Base-by-base conservation (phyloP, 257 asterid genomes). In the Jacaranda mimosifolia region DNA sequence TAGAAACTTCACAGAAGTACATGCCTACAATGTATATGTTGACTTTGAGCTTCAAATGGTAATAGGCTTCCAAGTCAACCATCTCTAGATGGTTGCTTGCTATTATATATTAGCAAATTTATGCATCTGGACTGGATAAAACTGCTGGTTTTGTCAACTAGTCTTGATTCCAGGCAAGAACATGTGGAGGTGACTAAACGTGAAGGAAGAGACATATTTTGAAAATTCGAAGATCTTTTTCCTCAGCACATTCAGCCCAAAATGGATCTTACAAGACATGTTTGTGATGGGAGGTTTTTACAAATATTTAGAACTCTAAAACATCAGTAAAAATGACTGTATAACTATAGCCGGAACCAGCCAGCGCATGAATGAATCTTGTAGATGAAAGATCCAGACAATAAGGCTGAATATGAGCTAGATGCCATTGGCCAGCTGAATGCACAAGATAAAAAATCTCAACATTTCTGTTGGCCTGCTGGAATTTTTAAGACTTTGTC, bases 41-140 rank as follows among this genome's bases (percentile, higher is more conserved):
- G 86, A 83, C 86, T 75, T 78, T 52, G 72, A 74, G 51, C 19
- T 18, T 49, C 60, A 51, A 78, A 13, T 38, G 32, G 63, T 65
- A 58, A 43, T 45, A 36, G 62, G 56, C 52, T 49, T 65, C 73
- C 58, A 63, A 48, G 79, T 79, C 79, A 64, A 70, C 76, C 63
- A 69, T 42, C 49, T 58, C 75, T 57, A 56, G 39, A 45, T 78
- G 75, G 19, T 73, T 46, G n/a, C 32, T 43, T 66, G n/a, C 35
- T 42, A 71, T 55, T 14, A 35, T 19, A 59, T 78, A 42, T 42
- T 14, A 56, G 68, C 75, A 52, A 18, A 18, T 49, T 32, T 43
- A n/a, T 6, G 21, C 59, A 59, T 18, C 36, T 57, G 3, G 56
- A 4, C 56, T 15, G 10, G 56, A 49, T 15, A 49, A 49, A 49